Base-by-base conservation (phyloP, 768 basidiomycete genomes). In the Royoungia palumana region DNA sequence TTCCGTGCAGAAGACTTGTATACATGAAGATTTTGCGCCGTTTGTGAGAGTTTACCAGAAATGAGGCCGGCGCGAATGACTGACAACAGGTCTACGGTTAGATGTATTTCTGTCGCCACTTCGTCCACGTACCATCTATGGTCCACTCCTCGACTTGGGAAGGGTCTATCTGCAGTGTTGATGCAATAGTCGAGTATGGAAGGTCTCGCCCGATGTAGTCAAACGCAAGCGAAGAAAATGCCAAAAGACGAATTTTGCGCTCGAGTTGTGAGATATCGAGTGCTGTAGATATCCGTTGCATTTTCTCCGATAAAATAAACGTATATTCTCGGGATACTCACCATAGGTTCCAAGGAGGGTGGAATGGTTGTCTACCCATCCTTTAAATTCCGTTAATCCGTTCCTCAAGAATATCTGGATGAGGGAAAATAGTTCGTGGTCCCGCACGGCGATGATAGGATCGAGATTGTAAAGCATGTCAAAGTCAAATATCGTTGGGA, bases 41-140 rank as follows among this genome's bases (percentile, higher is more conserved):
- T 81, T 63, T 94, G 92, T 2, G 89, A 88, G 41, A 94, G 83
- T 65, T 89, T 92, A 32, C 87, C 92, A 43, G 82, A 80, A 27
- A 93, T 65, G 38, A 94, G 78, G 22, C 86, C 83, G 2, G 82
- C 78, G 46, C 91, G 87, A 57, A 94, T 91, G 47, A 86, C 91
- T 92, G 56, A 13, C 40, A 44, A 32, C 3, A 10, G 10, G 20
- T 21, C 13, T 6, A 25, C 34, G 16, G 8, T 54, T 32, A 52
- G 16, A 37, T 38, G 21, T 5, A 6, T 6, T 22, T 20, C 5
- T 6, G 19, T 38, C 3, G 27, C 17, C 8, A 45, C n/a, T 46
- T 39, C 25, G 12, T 55, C 74, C 51, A n/a, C n/a, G n/a, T 60
- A 91, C 90, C 84, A 69, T 93, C 89, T 53, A 94, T 93, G 35